Base-by-base conservation (phyloP, 305 asterid species). In the Fraxinus angustifolia region DNA sequence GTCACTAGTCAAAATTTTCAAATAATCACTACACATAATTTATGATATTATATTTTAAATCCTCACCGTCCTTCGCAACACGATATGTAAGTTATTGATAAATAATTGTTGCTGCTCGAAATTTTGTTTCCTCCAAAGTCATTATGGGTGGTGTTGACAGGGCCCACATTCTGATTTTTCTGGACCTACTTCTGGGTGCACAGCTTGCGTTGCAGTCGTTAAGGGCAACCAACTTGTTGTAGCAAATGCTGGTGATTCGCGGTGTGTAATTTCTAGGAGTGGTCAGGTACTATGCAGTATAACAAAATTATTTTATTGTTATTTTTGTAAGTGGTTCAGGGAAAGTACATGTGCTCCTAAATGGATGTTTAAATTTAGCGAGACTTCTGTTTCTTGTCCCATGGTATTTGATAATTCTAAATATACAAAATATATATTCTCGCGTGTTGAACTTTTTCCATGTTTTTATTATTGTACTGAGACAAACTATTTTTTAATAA, bases 161-260 rank as follows among this genome's bases (percentile, higher is more conserved):
- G 98, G 99, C 38, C 98, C 98, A 26, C 98, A 94, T 83, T 91
- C 99, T 83, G 96, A 95, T 88, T 93, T 92, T 84, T 40, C 97
- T 76, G 97, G 99, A 77, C 98, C 99, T 36, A 92, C 97, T 78
- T 92, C 95, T 81, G 99, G 98, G 36, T 85, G 97, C 84, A 92
- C 98, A 62, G 95, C 99, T 81, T 95, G 99, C 86, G 99, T 93
- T 84, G 96, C 97, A 36, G 78, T 93, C 71, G 72, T 93, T 60
- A 88, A 96, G 90, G 95, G 81, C 45, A 91, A 90, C 83, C 96
- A 91, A 85, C 97, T 95, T 53, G 74, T 93, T 53, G 98, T 95
- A 75, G 98, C 97, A 76, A 95, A 95, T 90, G 97, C 97, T 50
- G 99, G 99, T 67, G 99, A 95, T 85, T 95, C 99, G 56, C 99